Percentiles rank a stretch among this genome's conserved stretches.
phyloP scores from a whole-genome alignment of 345 rosid genomes.

The Syzygium aqueum region DNA sequence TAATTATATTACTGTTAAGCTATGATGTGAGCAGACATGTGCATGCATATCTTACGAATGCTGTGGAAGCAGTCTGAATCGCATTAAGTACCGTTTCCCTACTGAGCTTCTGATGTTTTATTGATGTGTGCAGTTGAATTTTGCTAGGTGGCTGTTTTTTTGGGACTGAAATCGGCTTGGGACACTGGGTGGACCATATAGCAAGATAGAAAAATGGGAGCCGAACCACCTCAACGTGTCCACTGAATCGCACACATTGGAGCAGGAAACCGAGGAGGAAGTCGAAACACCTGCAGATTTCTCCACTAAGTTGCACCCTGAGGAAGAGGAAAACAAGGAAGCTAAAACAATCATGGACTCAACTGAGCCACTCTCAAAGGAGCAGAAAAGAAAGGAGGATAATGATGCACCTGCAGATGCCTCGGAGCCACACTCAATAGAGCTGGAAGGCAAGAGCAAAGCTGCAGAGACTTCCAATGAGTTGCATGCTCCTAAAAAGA shows the following conservation, averaged over 20 bases:
- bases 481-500: slow-evolving; percentile 15
- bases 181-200: neutral
- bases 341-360: neutral
- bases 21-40: neutral
- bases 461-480: neutral
- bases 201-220: neutral
- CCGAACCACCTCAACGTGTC: neutral
- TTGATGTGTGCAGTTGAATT: neutral
- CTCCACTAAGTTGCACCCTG: neutral
- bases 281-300: neutral
- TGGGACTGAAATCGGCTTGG: neutral
- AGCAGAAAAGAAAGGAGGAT: neutral
- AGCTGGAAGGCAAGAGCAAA: neutral
- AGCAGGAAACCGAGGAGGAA: slow-evolving; percentile 3
- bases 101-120: neutral
- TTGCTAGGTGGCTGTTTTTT: neutral
- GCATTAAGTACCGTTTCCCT: neutral
- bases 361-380: neutral
- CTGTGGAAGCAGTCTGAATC: neutral
- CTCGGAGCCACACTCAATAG: neutral
- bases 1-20: neutral
- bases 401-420: neutral
- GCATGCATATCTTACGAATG: neutral
- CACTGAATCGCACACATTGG: neutral
- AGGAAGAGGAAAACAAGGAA: neutral